Evolutionary conservation across 2,329 filamentous ascomycete species (phyloP), one percentile per base, ranked within the genome.

Genomic region (Pyricularia sp.): DNA sequence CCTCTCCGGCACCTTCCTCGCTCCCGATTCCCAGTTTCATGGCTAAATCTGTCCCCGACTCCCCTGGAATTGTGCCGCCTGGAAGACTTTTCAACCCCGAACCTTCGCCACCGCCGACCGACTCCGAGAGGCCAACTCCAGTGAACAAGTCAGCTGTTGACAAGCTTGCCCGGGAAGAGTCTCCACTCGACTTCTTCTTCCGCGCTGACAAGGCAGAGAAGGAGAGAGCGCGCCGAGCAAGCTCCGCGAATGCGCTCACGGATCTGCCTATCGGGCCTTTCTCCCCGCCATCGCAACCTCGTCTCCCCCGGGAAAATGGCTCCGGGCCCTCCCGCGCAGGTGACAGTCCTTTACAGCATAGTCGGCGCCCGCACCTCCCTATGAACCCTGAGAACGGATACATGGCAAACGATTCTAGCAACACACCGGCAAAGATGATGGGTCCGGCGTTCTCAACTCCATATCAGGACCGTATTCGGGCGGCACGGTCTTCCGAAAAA

Each of bases 121-220:
- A 83, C 72, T 76, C 78, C 68, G 77, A 82, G 71, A 81, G 82
- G 55, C 76, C 77, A 2, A 80, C 80, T 6, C 75, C 79, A 33
- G 70, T 76, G 71, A 69, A 79, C 70, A 70, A 74, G 72, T 68
- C 76, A 70, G 66, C 74, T 71, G 69, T 71, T 66, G 69, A 70
- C 64, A 65, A 69, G 64, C 65, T 73, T 64, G 68, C 71, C 68
- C 73, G 80, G 65, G 78, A 86, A 66, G 84, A 90, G 67, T 96
- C 92, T 12, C 92, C 93, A 0, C 80, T 97, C 4, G 93, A 97
- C 71, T 83, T 96, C 68, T 88, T 97, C 73, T 97, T 97, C 79
- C 88, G 88, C 67, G 92, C 91, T 40, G 90, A 96, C 70, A 85
- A 89, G 62, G 88, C 90, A 67, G 90, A 94, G 74, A 89, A 86